phyloP scores from a whole-genome alignment of 1,284 basidiomycete species.

The Pterulicium gracile region DNA sequence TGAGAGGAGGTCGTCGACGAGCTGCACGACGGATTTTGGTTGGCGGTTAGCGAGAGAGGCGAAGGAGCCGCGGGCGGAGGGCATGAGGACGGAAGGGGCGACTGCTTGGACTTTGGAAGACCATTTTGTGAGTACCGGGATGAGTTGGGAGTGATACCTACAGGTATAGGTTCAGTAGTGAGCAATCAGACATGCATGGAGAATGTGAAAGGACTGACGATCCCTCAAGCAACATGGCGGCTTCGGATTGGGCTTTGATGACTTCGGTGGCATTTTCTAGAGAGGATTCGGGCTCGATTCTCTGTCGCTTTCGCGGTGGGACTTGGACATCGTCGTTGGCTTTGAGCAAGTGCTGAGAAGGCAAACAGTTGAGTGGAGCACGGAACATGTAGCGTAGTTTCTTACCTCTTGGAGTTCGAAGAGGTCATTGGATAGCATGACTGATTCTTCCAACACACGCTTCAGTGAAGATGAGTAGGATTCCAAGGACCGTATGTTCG shows the following conservation, averaged over 20 bases:
- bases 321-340: slow-evolving; percentile 34
- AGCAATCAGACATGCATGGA: slow-evolving; percentile 1
- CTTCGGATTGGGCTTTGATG: slow-evolving; percentile 28
- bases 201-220: slow-evolving; percentile 28
- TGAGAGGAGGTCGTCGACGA: slow-evolving; percentile 60
- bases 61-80: slow-evolving; percentile 58
- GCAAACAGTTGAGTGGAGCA: not conserved
- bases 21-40: slow-evolving; percentile 50
- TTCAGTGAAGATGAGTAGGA: slow-evolving; percentile 19
- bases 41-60: slow-evolving; percentile 34
- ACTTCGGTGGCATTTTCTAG: slow-evolving; percentile 31
- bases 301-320: slow-evolving; percentile 53
- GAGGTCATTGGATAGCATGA: slow-evolving; percentile 52
- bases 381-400: slow-evolving; percentile 3
- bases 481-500: not conserved
- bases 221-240: slow-evolving; percentile 41
- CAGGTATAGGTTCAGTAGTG: slow-evolving; percentile 7
- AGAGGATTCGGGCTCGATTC: slow-evolving; percentile 22
- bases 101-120: slow-evolving; percentile 89
- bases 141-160: slow-evolving; percentile 57
- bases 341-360: slow-evolving; percentile 30
- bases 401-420: slow-evolving; percentile 55
- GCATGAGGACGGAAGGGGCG: slow-evolving; percentile 62
- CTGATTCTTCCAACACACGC: slow-evolving; percentile 48
- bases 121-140: slow-evolving; percentile 83